Evolutionary conservation across 805 yeast genomes (phyloP).

Genomic region (Lachancea mirantina): DNA sequence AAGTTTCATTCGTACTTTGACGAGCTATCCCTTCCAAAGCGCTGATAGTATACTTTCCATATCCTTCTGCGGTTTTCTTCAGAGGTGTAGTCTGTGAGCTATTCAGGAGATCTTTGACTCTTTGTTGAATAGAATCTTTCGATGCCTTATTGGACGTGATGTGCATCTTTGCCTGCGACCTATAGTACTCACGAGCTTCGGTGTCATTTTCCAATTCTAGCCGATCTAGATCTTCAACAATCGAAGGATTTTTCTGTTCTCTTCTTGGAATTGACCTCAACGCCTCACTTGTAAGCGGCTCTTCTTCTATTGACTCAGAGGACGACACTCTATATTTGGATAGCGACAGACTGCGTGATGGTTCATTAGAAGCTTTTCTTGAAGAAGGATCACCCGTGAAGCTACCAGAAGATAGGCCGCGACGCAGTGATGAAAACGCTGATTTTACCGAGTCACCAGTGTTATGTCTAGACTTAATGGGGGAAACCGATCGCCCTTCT

Average conservation of each 20-base stretch:
- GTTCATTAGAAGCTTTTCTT: slow-evolving; percentile 3
- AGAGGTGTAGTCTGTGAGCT: slow-evolving; percentile 33
- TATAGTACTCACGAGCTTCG: slow-evolving; percentile 8
- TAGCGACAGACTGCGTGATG: background rate
- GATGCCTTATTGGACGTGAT: slow-evolving; percentile 3
- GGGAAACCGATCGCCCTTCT: slow-evolving; percentile 15
- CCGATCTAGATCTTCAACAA: slow-evolving; percentile 10
- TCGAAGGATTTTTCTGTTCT: slow-evolving; percentile 4
- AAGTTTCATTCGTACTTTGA: slow-evolving; percentile 10
- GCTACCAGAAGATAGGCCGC: slow-evolving; percentile 12
- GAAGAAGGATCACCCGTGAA: slow-evolving; percentile 8
- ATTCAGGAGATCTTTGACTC: slow-evolving; percentile 45
- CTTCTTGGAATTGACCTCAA: slow-evolving; percentile 1
- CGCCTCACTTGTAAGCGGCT: background rate
- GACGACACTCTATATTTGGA: slow-evolving; percentile 6
- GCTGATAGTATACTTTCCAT: slow-evolving; percentile 63
- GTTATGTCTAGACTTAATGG: slow-evolving; percentile 21
- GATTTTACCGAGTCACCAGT: slow-evolving; percentile 23
- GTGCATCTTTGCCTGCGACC: slow-evolving; percentile 9
- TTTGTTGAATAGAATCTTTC: slow-evolving; percentile 41
- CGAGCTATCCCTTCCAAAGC: background rate
- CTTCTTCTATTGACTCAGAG: slow-evolving; percentile 8
- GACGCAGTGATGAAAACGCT: slow-evolving; percentile 14
- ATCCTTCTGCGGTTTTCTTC: slow-evolving; percentile 66
- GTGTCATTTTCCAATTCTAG: slow-evolving; percentile 7